phyloP scores from a whole-genome alignment of 1,284 basidiomycete genomes.

The Taiwanofungus camphoratus region DNA sequence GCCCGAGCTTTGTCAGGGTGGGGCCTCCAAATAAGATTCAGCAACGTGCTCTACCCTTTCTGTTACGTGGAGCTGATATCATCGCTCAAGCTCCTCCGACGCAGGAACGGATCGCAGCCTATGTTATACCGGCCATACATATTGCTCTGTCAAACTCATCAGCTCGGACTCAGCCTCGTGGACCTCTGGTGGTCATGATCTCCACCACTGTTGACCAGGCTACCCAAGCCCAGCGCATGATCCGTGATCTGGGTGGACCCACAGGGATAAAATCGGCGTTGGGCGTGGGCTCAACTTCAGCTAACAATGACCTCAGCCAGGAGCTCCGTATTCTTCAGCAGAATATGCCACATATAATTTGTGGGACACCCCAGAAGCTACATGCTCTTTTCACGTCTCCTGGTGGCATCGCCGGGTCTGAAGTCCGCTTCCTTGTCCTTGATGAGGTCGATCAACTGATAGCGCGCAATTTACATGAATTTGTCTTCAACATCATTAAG shows the following conservation, averaged over 20 bases:
- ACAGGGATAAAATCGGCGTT: slow-evolving; percentile 87
- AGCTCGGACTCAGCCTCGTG: slow-evolving; percentile 53
- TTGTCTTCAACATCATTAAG: slow-evolving; percentile 89
- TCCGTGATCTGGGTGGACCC: slow-evolving; percentile 87
- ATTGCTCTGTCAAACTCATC: slow-evolving; percentile 64
- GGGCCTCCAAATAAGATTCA: slow-evolving; percentile 99
- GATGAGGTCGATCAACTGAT: slow-evolving; percentile 98
- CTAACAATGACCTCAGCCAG: slow-evolving; percentile 60
- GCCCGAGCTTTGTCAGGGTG: slow-evolving; percentile 49
- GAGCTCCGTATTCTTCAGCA: slow-evolving; percentile 84
- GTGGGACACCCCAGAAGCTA: slow-evolving; percentile 95
- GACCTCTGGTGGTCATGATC: slow-evolving; percentile 87
- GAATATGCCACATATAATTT: slow-evolving; percentile 90
- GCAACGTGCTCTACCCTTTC: slow-evolving; percentile 91
- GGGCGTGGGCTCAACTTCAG: slow-evolving; percentile 71
- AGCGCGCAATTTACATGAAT: slow-evolving; percentile 93
- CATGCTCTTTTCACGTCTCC: slow-evolving; percentile 87
- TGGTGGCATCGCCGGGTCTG: slow-evolving; percentile 69
- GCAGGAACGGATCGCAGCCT: slow-evolving; percentile 96
- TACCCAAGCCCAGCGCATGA: slow-evolving; percentile 96
- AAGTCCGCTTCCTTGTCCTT: slow-evolving; percentile 88
- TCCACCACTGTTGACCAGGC: slow-evolving; percentile 98
- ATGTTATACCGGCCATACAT: slow-evolving; percentile 91
- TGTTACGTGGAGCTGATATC: slow-evolving; percentile 90
- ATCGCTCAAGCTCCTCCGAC: slow-evolving; percentile 98